Base-by-base conservation (phyloP, 2,329 filamentous ascomycete species). In the Colletotrichum higginsianum region DNA sequence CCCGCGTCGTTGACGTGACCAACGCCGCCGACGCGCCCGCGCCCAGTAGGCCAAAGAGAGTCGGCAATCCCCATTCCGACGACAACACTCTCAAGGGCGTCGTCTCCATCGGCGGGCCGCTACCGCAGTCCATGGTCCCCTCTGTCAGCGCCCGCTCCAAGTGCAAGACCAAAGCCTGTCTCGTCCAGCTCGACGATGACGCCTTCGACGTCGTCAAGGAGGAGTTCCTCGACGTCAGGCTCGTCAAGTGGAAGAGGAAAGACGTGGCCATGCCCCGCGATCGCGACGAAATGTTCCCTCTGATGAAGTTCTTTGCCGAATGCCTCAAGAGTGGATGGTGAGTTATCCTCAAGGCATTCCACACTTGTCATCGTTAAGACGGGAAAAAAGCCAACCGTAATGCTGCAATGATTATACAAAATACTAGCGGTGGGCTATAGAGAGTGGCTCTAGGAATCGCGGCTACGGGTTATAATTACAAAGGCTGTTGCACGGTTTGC, bases 201-300 rank as follows among this genome's bases (percentile, higher is more conserved):
- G 89, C 90, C 0, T 85, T 92, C 18, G 87, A 90, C n/a, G 84
- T 87, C 68, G 82, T 95, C 46, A 92, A 90, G 79, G 84, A 85
- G 52, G 87, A 89, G 66, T 96, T 96, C 80, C 83, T 86, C 74
- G 86, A 90, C 76, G 90, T 94, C 26, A 87, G 90, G 79, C 86
- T 91, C 74, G 90, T 90, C 67, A 89, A 89, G 77, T 96, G 93
- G 90, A 88, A 87, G 77, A 90, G 91, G 78, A 81, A 80, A 3
- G 93, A 92, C 7, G 94, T 97, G 80, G 88, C 88, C 1, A 98
- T 98, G 95, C 94, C 95, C n/a, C 85, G 86, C 56, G 92, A 87
- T 79, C 87, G 92, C 64, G 94, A 97, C 13, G 95, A 98, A 86
- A 95, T 97, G 88, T 79, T 95, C 77, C 95, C 95, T 0, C 88